Conservation (phyloP, 2,329 filamentous ascomycete species). For the Fonsecaea nubica region DNA sequence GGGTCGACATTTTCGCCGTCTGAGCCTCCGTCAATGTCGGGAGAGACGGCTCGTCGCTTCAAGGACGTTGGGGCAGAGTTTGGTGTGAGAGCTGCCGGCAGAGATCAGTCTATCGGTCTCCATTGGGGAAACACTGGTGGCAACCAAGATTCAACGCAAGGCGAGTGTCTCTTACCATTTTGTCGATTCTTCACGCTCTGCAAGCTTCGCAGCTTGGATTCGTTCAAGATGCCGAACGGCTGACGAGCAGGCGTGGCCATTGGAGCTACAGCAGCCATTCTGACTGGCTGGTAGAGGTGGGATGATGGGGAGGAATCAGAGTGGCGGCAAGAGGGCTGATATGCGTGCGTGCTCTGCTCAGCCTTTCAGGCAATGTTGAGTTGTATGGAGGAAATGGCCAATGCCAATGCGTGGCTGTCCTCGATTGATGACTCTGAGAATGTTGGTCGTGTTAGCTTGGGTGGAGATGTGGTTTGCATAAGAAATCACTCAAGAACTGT, state of each 20-base stretch:
- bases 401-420: conserved; percentile 3
- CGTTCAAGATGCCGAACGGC: conserved; percentile 45
- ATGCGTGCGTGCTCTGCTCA: not conserved
- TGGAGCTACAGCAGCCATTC: conserved; percentile 43
- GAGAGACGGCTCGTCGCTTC: conserved; percentile 56
- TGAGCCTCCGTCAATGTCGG: conserved; percentile 52
- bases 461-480: conserved; percentile 11
- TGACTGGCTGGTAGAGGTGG: not conserved
- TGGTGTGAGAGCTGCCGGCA: conserved; percentile 36
- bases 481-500: conserved; percentile 11
- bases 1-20: conserved; percentile 68
- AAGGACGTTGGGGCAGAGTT: conserved; percentile 46
- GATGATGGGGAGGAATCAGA: conserved; percentile 1
- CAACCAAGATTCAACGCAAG: not conserved
- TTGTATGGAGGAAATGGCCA: conserved; percentile 2
- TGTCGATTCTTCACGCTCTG: conserved; percentile 47
- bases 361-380: not conserved
- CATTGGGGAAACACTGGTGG: not conserved
- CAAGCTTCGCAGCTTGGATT: conserved; percentile 43
- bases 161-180: conserved; percentile 55
- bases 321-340: not conserved
- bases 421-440: not conserved
- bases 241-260: conserved; percentile 42
- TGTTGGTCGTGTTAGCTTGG: conserved; percentile 14
- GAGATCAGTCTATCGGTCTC: conserved; percentile 8